phyloP scores from a whole-genome alignment of 148 eudicot genomes.

The Chenopodium suecicum region DNA sequence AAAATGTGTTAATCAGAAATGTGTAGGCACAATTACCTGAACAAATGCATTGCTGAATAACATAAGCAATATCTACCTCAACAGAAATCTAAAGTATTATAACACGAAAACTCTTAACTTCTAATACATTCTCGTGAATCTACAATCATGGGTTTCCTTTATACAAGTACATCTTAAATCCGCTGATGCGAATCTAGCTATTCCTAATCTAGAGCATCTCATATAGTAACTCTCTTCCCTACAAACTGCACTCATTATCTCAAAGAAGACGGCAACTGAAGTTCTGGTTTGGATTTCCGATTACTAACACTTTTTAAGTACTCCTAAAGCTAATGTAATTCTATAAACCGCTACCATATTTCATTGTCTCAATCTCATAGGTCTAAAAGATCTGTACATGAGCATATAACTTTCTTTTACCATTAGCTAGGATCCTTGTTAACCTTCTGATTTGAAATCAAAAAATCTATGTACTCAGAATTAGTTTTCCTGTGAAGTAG shows the following conservation, averaged over 20 bases:
- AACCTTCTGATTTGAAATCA: slow-evolving; percentile 14
- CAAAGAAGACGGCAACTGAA: background rate
- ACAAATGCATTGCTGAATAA: background rate
- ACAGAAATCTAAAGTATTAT: too few relatives aligned
- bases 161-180: slow-evolving; percentile 21
- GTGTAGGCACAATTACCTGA: background rate
- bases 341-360: background rate
- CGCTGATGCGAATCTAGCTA: slow-evolving; percentile 6
- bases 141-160: slow-evolving; percentile 19
- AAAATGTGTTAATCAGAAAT: background rate
- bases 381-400: slow-evolving; percentile 29
- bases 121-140: slow-evolving; percentile 25
- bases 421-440: slow-evolving; percentile 21
- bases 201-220: slow-evolving; percentile 17
- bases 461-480: slow-evolving; percentile 25
- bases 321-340: background rate
- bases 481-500: slow-evolving; percentile 31
- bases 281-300: background rate
- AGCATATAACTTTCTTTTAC: background rate
- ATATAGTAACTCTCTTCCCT: slow-evolving; percentile 16
- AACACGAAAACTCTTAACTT: slow-evolving; percentile 1
- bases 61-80: background rate
- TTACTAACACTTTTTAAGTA: slow-evolving; percentile 5
- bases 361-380: background rate
- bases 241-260: slow-evolving; percentile 4